Evolutionary conservation across 768 basidiomycete species (phyloP), one percentile per base, ranked within the genome.

Genomic region (Boletus fagicola): DNA sequence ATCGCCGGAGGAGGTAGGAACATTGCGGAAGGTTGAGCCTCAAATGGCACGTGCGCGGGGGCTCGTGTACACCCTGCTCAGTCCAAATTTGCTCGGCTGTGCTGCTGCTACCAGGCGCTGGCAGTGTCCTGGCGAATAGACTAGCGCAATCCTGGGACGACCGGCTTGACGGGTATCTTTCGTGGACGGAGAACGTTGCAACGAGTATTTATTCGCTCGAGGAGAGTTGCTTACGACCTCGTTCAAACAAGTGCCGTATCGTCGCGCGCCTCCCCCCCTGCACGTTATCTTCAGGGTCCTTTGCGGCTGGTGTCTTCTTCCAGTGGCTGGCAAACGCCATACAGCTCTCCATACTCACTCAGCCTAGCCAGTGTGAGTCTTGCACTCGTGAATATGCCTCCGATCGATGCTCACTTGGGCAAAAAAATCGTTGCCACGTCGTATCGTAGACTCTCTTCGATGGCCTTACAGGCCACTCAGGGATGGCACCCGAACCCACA

Each of bases 401-500:
- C 24, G 46, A 57, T 64, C 54, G 49, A 44, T 51, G 44, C 52
- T 64, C 58, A 63, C 60, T 40, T 44, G 43, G 4, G 11, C 49
- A 54, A 47, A 24, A 54, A 47, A 24, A 13, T 49, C n/a, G 5
- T 26, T 39, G 16, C 30, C 15, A 20, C 45, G 11, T n/a, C 39
- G 5, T 40, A 38, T 43, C 35, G 9, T 8, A 38, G 4, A 38
- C 45, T 15, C n/a, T 30, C 43, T 13, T 45, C 33, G 20, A 70
- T 70, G 69, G 43, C 68, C 44, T 70, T 58, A 22, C 70, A 68
- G 52, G 35, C 48, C 16, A 49, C 57, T 15, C 70, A 65, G 24
- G 68, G 64, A 63, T 72, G 71, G 71, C 71, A 72, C 43, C 71
- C 71, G 9, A 72, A 72, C 38, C 71, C 71, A 22, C 70, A 70